These are phyloP conservation scores for Parietichytrium sp. DNA, from an alignment of 108 stramenopile species.

Conservation along the genomic window DNA sequence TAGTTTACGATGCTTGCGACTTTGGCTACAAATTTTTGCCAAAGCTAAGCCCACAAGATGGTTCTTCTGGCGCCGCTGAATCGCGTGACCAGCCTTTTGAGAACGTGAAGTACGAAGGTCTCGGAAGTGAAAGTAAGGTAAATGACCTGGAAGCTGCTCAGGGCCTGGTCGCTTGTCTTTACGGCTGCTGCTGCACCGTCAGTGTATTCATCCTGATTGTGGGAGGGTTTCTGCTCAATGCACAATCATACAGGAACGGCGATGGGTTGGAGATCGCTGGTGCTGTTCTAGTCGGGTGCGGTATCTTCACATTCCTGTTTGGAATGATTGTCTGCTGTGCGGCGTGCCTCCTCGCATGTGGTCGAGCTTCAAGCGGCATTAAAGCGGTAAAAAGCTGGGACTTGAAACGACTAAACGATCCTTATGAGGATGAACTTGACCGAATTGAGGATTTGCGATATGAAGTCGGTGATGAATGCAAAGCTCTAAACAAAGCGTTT, in stretches of 20 bases:
- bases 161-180: background rate
- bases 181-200: background rate
- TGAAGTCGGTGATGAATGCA: background rate
- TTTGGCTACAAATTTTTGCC: background rate
- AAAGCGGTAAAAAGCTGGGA: background rate
- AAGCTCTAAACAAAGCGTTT: constrained; percentile 31
- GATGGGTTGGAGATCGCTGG: constrained; percentile 28
- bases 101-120: background rate
- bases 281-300: background rate
- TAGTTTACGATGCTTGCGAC: background rate
- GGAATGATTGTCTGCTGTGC: background rate
- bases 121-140: background rate
- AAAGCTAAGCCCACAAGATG: background rate
- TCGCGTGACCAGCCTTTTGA: background rate
- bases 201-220: background rate
- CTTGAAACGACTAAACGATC: constrained; percentile 27
- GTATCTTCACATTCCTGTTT: background rate
- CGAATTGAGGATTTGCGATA: background rate
- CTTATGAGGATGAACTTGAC: background rate
- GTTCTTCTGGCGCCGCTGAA: background rate
- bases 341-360: background rate
- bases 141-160: background rate
- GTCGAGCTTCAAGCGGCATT: background rate
- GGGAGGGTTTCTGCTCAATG: background rate
- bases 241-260: background rate